phyloP scores from a whole-genome alignment of 768 basidiomycete genomes.

The Suillus subalutaceus region DNA sequence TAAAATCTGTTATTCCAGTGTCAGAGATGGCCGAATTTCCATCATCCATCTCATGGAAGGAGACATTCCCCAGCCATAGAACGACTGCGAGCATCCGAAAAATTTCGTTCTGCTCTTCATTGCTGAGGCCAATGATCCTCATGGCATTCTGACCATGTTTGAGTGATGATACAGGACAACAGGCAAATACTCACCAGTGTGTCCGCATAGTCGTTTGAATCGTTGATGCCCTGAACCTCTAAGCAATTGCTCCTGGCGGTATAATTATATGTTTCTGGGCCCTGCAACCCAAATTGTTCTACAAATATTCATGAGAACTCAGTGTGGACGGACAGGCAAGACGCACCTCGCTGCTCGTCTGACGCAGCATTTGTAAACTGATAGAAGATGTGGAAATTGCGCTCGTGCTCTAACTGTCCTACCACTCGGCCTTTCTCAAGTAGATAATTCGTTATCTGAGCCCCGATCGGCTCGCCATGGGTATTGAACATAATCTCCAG shows the following conservation, averaged over 20 bases:
- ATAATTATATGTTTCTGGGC: constrained; percentile 94
- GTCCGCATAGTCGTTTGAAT: constrained; percentile 82
- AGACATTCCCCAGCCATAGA: constrained; percentile 96
- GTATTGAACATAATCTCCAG: constrained; percentile 99
- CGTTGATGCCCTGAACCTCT: constrained; percentile 89
- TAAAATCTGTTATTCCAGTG: constrained; percentile 89
- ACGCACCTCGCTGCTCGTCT: constrained; percentile 81
- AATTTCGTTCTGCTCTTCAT: constrained; percentile 87
- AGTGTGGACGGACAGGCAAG: neutral
- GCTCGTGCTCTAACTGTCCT: constrained; percentile 93
- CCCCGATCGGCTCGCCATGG: constrained; percentile 92
- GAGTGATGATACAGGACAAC: constrained; percentile 9
- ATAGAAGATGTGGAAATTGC: constrained; percentile 99
- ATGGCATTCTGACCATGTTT: constrained; percentile 74
- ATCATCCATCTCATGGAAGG: constrained; percentile 86
- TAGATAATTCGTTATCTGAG: constrained; percentile 98
- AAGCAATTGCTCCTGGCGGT: constrained; percentile 92
- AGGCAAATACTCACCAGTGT: constrained; percentile 67
- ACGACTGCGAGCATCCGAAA: constrained; percentile 90
- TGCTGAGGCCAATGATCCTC: constrained; percentile 86
- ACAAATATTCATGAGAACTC: constrained; percentile 21
- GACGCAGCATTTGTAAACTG: constrained; percentile 97
- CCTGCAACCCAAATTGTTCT: constrained; percentile 96
- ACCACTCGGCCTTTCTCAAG: constrained; percentile 97
- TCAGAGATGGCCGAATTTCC: constrained; percentile 85